Evolutionary conservation across 208 protist genomes (phyloP).

Genomic region (Trypanosoma cruzi): DNA sequence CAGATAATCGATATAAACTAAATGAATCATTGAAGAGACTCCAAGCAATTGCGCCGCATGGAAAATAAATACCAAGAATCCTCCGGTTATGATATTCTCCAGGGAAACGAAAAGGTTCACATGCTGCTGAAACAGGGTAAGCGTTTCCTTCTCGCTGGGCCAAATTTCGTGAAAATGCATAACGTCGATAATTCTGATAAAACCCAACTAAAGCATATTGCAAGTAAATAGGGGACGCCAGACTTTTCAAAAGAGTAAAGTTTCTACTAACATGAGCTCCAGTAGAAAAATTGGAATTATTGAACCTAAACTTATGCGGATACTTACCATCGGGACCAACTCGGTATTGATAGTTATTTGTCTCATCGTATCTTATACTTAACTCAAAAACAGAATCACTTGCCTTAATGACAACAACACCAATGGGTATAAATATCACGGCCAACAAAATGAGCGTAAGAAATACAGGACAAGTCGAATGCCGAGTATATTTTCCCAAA

Average conservation of each 20-base stretch:
- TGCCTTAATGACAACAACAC: conserved; percentile 21
- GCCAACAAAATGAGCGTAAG: conserved; percentile 12
- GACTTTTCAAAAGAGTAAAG: conserved; percentile 24
- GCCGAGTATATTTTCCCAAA: conserved; percentile 10
- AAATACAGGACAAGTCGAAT: conserved; percentile 19
- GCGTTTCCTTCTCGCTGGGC: conserved; percentile 26
- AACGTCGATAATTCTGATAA: conserved; percentile 95
- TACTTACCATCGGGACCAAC: conserved; percentile 7
- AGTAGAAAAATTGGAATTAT: conserved; percentile 24
- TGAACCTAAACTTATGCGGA: conserved; percentile 21
- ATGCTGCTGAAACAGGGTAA: conserved; percentile 6
- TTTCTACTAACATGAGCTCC: conserved; percentile 7
- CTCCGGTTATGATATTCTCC: conserved; percentile 17
- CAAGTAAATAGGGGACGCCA: conserved; percentile 26
- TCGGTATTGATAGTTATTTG: conserved; percentile 24
- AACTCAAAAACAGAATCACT: conserved; percentile 26
- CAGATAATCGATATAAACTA: conserved; percentile 26
- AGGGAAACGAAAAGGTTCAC: conserved; percentile 33
- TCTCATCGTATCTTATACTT: conserved; percentile 25
- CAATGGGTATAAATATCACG: conserved; percentile 26
- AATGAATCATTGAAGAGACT: conserved; percentile 92
- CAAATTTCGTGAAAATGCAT: conserved; percentile 47
- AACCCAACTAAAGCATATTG: conserved; percentile 80
- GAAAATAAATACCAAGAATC: conserved; percentile 47
- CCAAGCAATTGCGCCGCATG: conserved; percentile 92